Evolutionary conservation across 148 eudicot genomes (phyloP).

Genomic region (Bassia scoparia): DNA sequence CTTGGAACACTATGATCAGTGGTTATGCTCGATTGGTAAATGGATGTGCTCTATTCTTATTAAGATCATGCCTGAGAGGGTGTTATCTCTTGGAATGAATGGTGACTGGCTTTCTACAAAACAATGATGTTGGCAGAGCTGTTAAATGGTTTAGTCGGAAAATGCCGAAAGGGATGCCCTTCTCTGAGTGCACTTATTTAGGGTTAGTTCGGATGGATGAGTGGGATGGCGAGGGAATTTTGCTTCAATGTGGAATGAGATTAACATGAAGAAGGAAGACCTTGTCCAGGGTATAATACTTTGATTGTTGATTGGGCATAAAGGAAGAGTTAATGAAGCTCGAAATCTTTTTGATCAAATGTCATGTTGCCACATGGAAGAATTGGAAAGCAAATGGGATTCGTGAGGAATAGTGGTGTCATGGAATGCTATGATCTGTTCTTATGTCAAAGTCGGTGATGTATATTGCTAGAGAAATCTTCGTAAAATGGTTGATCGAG

Average conservation of each 20-base stretch:
- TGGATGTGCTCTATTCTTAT: conserved; percentile 44
- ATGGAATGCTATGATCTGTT: conserved; percentile 62
- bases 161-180: conserved; percentile 37
- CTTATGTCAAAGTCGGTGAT: conserved; percentile 50
- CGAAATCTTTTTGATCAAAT: conserved; percentile 41
- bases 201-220: conserved; percentile 44
- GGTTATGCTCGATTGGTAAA: conserved; percentile 48
- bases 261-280: conserved; percentile 19
- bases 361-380: conserved; percentile 18
- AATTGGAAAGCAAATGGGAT: conserved; percentile 20
- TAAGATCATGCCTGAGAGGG: conserved; percentile 37
- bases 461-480: conserved; percentile 37
- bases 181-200: conserved; percentile 42
- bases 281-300: conserved; percentile 50
- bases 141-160: conserved; percentile 42
- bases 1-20: conserved; percentile 54
- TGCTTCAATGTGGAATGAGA: conserved; percentile 27
- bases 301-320: conserved; percentile 49
- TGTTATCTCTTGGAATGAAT: conserved; percentile 50
- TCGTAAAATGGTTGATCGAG: conserved; percentile 45
- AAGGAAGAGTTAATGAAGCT: conserved; percentile 47
- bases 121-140: conserved; percentile 41
- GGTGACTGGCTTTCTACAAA: conserved; percentile 45
- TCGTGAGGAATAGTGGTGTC: conserved; percentile 45
- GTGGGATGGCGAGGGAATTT: conserved; percentile 34